Evolutionary conservation across 139 green algal genomes (phyloP), one percentile per base, ranked within the genome.

Genomic region (Chara braunii): DNA sequence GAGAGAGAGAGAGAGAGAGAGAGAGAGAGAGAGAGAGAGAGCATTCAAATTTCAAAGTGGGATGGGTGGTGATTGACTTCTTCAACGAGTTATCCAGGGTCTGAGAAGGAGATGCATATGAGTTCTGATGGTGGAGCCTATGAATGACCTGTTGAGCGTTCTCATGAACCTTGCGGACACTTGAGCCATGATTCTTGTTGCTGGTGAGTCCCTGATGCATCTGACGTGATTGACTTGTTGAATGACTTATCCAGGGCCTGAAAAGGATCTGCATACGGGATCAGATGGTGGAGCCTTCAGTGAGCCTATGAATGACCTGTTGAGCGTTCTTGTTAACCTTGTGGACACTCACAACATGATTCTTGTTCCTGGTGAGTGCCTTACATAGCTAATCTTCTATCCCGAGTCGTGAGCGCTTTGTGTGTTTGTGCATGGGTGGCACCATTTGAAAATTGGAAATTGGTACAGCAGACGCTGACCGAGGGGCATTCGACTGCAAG

Each of bases 231-330:
- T 48, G 40, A n/a, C 18, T 18, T 18, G 18, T 18, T 48, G 40
- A 24, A 58, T 18, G 18, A 48, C 40, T 18, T 23, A 18, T 48
- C 2, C n/a, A n/a, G 90, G 90, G 4, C 86, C 89, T 1, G 42
- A 78, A 12, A 80, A 84, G 3, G 90, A 97, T 72, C 63, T 97
- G 37, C 91, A 97, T 81, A 87, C 73, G 36, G 91, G 91, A 71
- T 95, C 95, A 57, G 88, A 97, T 48, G 91, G 91, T 28, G 91
- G 91, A 43, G 85, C 94, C 31, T 94, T 96, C 73, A 84, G 76
- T 7, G 91, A 97, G 83, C 91, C 91, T 0, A 85, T 97, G 74
- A 80, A 78, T 1, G 86, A 96, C 77, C 82, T 97, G 36, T 80
- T 86, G 33, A 85, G 88, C 54, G 61, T 71, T 42, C 75, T 91